Conservation (phyloP, 176 grass and related monocot species). For the Musa troglodytarum region DNA sequence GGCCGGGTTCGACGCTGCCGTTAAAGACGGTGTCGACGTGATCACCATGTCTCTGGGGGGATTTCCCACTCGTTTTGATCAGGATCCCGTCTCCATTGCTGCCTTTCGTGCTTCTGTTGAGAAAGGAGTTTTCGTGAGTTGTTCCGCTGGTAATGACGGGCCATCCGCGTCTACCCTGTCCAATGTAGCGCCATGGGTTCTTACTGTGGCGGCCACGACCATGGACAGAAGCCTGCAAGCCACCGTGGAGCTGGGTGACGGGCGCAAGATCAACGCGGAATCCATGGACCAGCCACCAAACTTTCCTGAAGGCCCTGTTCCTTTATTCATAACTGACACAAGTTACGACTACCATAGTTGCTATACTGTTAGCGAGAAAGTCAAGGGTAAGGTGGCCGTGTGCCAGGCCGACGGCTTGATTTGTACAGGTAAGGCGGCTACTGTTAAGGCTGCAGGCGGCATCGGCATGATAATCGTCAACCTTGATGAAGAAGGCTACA, state of each 20-base stretch:
- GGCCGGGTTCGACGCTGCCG: constrained; percentile 1
- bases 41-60: constrained; percentile 11
- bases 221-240: constrained; percentile 43
- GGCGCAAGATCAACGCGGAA: constrained; percentile 56
- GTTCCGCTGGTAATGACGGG: constrained; percentile 29
- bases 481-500: constrained; percentile 47
- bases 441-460: constrained; percentile 44
- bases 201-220: constrained; percentile 35
- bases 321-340: constrained; percentile 14
- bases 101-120: constrained; percentile 24
- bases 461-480: constrained; percentile 61
- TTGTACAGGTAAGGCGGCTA: constrained; percentile 25
- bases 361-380: constrained; percentile 29
- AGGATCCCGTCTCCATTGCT: constrained; percentile 40
- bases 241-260: constrained; percentile 30
- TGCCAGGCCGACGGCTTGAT: constrained; percentile 27
- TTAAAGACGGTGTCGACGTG: constrained; percentile 17
- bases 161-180: constrained; percentile 20
- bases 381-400: constrained; percentile 54
- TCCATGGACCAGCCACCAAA: constrained; percentile 54
- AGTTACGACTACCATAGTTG: constrained; percentile 36
- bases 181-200: constrained; percentile 48
- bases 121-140: constrained; percentile 38
- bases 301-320: constrained; percentile 17
- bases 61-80: constrained; percentile 16